Conservation (phyloP, 768 basidiomycete species). For the Scleroderma citrinum region DNA sequence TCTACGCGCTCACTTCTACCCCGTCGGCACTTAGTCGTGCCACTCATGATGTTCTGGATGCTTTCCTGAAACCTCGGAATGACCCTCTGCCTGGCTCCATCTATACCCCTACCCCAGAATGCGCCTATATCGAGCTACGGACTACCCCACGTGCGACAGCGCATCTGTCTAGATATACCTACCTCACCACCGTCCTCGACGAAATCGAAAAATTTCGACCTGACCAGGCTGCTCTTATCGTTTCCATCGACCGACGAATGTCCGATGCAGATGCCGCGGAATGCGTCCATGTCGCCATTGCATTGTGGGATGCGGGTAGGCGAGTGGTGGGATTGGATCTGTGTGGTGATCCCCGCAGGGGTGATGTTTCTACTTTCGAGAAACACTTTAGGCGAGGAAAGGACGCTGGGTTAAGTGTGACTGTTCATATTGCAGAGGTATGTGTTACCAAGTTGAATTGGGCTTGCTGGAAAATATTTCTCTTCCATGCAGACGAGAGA, state of each 20-base stretch:
- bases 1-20: slow-evolving; percentile 70
- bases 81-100: slow-evolving; percentile 23
- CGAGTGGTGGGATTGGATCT: slow-evolving; percentile 75
- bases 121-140: slow-evolving; percentile 76
- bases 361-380: slow-evolving; percentile 48
- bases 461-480: neutral
- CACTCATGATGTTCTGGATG: slow-evolving; percentile 57
- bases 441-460: slow-evolving; percentile 2
- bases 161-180: slow-evolving; percentile 52
- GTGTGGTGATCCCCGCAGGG: slow-evolving; percentile 67
- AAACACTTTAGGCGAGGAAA: slow-evolving; percentile 50
- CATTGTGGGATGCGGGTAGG: slow-evolving; percentile 49
- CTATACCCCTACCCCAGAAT: slow-evolving; percentile 41
- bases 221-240: slow-evolving; percentile 53
- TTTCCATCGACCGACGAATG: slow-evolving; percentile 78
- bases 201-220: slow-evolving; percentile 54
- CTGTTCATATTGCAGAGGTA: slow-evolving; percentile 82
- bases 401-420: slow-evolving; percentile 60
- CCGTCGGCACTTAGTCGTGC: slow-evolving; percentile 47
- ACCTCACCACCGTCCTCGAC: slow-evolving; percentile 59
- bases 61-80: slow-evolving; percentile 43
- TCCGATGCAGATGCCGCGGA: slow-evolving; percentile 41
- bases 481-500: slow-evolving; percentile 34
- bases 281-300: slow-evolving; percentile 50
- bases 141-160: slow-evolving; percentile 61